Evolutionary conservation across 2,329 filamentous ascomycete genomes (phyloP), one percentile per base, ranked within the genome.

Genomic region (Aspergillus sp.): DNA sequence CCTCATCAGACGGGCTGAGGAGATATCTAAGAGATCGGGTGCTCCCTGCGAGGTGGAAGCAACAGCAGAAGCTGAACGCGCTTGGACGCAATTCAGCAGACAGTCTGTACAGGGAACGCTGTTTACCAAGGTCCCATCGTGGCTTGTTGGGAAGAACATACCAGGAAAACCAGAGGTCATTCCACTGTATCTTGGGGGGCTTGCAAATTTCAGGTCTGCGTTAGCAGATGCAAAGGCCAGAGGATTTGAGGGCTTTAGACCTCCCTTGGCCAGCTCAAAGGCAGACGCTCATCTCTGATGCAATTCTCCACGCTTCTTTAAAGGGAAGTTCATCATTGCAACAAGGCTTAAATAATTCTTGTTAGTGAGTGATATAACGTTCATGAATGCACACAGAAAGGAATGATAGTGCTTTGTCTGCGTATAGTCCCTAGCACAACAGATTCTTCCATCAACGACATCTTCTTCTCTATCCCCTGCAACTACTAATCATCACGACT

Each of bases 141-240:
- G 53, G 55, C 16, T 53, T 3, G 33, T 45, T 2, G 50, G 50
- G 3, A 14, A 24, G 5, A 56, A 66, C 35, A 51, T 66, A 6
- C 41, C 57, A 1, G 66, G 66, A 3, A 68, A 70, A 54, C 22
- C 19, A 19, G 26, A 8, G 2, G 26, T 26, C 2, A 42, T 22
- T 8, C 24, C 47, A 1, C 45, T 54, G 11, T 52, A 36, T 19
- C 38, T 57, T 13, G 54, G 54, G 1, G 54, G 54, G 2, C 11
- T 55, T 16, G 52, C 42, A 5, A 38, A 20, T 3, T 48, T 55
- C 13, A 19, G 50, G 14, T 38, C 43, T 2, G 11, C n/a, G 2
- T 4, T 53, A n/a, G 38, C 43, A 16, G 38, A 55, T 9, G 40
- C 41, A 17, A 50, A 47, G 11, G 47, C 36, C 2, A 40, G 14